phyloP scores from a whole-genome alignment of 1,284 basidiomycete species.

The Cutaneotrichosporon sp. region DNA sequence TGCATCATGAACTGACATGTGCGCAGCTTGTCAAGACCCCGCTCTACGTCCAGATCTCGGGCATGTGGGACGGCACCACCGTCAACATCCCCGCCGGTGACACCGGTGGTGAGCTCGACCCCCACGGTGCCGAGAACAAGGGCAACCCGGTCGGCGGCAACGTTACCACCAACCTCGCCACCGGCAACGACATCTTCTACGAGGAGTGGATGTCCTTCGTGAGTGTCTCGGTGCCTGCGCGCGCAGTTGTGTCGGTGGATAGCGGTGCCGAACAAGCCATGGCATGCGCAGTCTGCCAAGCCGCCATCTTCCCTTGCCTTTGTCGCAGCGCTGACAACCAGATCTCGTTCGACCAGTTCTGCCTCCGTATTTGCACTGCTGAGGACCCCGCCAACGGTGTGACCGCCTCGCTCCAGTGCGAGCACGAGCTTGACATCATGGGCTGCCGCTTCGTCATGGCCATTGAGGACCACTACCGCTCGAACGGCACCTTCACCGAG shows the following conservation, averaged over 20 bases:
- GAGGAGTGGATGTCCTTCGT: slow-evolving; percentile 58
- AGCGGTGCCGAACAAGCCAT: too few relatives aligned
- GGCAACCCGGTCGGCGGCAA: slow-evolving; percentile 60
- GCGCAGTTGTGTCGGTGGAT: background rate
- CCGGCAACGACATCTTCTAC: slow-evolving; percentile 57
- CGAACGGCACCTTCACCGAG: slow-evolving; percentile 50
- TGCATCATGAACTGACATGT: background rate
- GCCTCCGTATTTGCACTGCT: slow-evolving; percentile 54
- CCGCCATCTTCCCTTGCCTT: background rate
- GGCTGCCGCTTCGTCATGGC: slow-evolving; percentile 56
- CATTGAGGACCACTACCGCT: slow-evolving; percentile 44
- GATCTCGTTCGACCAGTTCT: slow-evolving; percentile 54
- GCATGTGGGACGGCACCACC: slow-evolving; percentile 54
- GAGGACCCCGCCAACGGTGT: slow-evolving; percentile 37
- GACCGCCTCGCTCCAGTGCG: slow-evolving; percentile 46
- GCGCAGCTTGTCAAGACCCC: slow-evolving; percentile 25
- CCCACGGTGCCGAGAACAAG: slow-evolving; percentile 53
- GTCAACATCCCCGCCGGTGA: slow-evolving; percentile 56
- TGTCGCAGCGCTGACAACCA: slow-evolving; percentile 31
- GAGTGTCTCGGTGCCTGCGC: slow-evolving; percentile 4
- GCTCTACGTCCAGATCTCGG: slow-evolving; percentile 57
- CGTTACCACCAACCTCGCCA: slow-evolving; percentile 57
- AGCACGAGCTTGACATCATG: slow-evolving; percentile 53
- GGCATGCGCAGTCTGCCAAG: background rate
- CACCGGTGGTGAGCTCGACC: slow-evolving; percentile 56